Percentiles rank a stretch among this genome's conserved stretches.
These are phyloP conservation scores for Penstemon newberryi DNA, from an alignment of 257 asterid species.

Conservation along the genomic window DNA sequence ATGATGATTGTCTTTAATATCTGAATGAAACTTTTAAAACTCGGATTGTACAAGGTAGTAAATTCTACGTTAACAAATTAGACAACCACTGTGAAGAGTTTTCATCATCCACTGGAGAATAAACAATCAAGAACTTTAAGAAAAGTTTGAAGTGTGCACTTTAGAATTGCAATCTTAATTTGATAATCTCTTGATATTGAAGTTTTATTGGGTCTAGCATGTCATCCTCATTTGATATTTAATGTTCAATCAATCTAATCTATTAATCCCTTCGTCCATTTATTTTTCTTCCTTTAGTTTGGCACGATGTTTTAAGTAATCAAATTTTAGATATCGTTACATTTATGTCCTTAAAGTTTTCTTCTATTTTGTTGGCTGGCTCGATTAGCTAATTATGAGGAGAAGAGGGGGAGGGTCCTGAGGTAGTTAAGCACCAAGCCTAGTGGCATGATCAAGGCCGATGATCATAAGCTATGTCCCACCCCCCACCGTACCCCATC, in stretches of 20 bases:
- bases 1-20: background rate
- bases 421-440: too few species aligned
- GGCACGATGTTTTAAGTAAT: too few species aligned
- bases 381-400: too few species aligned
- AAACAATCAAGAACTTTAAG: background rate
- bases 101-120: background rate
- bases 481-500: too few species aligned
- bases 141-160: background rate
- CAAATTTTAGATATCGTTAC: too few species aligned
- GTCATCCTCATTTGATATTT: background rate
- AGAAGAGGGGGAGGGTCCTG: too few species aligned
- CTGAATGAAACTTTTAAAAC: background rate
- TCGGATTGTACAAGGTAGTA: background rate
- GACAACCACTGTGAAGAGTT: background rate
- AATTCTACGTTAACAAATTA: background rate
- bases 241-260: background rate
- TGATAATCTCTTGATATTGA: background rate
- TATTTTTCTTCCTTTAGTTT: too few species aligned
- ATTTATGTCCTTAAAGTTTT: too few species aligned
- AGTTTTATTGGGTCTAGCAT: background rate
- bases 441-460: too few species aligned
- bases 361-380: too few species aligned
- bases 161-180: background rate
- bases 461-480: too few species aligned
- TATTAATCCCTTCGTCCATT: too few species aligned